Base-by-base conservation (phyloP, 192 early-diverging fungal genomes). In the Jimgerdemannia lactiflua region DNA sequence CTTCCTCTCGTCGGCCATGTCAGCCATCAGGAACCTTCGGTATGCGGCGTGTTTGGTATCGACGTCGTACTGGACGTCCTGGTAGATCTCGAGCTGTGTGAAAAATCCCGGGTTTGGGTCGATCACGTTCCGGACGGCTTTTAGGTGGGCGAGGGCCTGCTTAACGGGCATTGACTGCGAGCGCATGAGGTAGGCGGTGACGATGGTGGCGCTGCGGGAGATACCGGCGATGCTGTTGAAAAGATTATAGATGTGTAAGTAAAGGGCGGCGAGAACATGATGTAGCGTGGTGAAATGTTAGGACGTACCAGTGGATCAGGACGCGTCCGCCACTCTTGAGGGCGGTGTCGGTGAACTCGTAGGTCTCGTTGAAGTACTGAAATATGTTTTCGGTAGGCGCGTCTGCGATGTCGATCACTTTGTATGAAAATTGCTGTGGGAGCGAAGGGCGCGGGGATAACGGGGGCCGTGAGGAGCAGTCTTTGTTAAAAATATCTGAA, bases 321-420 rank as follows among this genome's bases (percentile, higher is more conserved):
- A 94, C 84, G 8, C 82, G 83, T 3, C 86, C 87, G 18, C 85
- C 83, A 8, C 65, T 75, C 0, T 75, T 76, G 17, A 91, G 63
- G 3, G 85, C 83, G 11, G 72, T 70, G 4, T 82, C 64, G 18
- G 92, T 94, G 77, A 93, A 94, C 4, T 63, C 74, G 74, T 86
- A 84, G 54, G 85, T 88, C 44, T 86, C 88, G 6, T 89, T 83
- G 71, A 94, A 93, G 73, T 92, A 83, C 77, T 92, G 86, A 75
- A 93, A 87, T 4, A 94, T 83, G 78, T 92, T 91, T 69, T 87
- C 86, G 65, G 86, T 85, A 2, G 85, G 82, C 66, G 87, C 70
- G 75, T 94, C 93, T 39, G 89, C 85, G 44, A 94, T 63, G n/a
- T 74, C 39, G 49, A 74, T 68, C 11, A 69, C 69, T 67, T 74